Evolutionary conservation across 108 stramenopile species (phyloP).

Genomic region (Bacterosira constricta): DNA sequence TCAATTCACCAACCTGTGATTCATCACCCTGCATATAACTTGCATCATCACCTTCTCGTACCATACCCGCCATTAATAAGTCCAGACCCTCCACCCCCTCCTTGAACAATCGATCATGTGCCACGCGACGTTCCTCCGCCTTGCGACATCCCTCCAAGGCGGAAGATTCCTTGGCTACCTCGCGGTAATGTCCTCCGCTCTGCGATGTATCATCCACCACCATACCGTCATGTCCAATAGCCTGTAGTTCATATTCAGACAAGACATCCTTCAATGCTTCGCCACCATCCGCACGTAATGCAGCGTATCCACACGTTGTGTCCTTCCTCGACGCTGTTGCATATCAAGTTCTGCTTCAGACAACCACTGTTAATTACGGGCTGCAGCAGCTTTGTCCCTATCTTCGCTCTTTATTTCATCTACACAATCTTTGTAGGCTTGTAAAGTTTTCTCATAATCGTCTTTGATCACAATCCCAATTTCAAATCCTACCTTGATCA

Average conservation of each 20-base stretch:
- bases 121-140: conserved; percentile 73
- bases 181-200: conserved; percentile 82
- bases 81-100: conserved; percentile 81
- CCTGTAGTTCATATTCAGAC: conserved; percentile 74
- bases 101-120: conserved; percentile 68
- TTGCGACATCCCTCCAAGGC: conserved; percentile 79
- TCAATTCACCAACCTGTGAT: conserved; percentile 76
- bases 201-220: conserved; percentile 65
- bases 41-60: conserved; percentile 40
- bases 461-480: too few relatives aligned
- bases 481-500: too few relatives aligned
- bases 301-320: too few relatives aligned
- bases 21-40: conserved; percentile 9
- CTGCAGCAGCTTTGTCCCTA: too few relatives aligned
- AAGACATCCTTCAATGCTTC: conserved; percentile 65
- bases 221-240: conserved; percentile 82
- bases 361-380: too few relatives aligned
- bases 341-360: too few relatives aligned
- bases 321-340: too few relatives aligned
- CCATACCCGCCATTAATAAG: conserved; percentile 67
- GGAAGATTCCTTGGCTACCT: conserved; percentile 74
- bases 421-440: too few relatives aligned
- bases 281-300: conserved; percentile 66
- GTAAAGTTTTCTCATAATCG: too few relatives aligned
- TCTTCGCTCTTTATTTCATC: too few relatives aligned